These are phyloP conservation scores for Mycosphaerella arachidis DNA, from an alignment of 2,329 filamentous ascomycete genomes.

Conservation along the genomic window DNA sequence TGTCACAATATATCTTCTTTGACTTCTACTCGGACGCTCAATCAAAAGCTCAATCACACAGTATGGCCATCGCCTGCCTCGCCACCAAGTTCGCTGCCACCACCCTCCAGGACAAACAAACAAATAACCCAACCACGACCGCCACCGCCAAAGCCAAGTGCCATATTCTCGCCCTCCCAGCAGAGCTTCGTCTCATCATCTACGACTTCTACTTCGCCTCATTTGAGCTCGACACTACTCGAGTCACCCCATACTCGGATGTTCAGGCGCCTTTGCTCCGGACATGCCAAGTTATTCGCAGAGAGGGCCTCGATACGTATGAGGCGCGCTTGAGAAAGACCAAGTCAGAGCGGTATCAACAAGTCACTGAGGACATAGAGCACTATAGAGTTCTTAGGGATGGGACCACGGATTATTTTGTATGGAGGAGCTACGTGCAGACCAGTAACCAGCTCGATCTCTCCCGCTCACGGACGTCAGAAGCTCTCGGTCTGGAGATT, in stretches of 20 bases:
- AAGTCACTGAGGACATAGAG: background rate
- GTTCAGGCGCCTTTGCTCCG: background rate
- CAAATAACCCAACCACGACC: too few species aligned
- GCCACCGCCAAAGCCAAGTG: background rate
- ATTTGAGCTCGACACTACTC: background rate
- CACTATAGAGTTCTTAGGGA: background rate
- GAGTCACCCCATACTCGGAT: background rate
- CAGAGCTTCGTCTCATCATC: background rate
- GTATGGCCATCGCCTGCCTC: too few species aligned
- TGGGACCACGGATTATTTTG: too few species aligned
- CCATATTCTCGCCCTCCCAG: background rate
- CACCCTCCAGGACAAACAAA: background rate
- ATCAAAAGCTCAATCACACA: too few species aligned
- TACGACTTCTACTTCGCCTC: background rate
- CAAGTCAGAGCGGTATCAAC: background rate
- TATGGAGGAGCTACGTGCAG: too few species aligned
- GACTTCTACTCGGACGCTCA: too few species aligned
- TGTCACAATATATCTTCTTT: too few species aligned
- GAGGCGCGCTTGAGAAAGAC: background rate
- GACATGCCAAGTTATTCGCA: background rate
- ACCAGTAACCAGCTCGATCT: too few species aligned
- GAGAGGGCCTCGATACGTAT: background rate
- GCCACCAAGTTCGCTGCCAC: too few species aligned
- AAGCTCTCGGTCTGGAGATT: too few species aligned
- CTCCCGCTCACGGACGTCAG: too few species aligned